Conservation (phyloP, 768 basidiomycete species). For the Holtermannia corniformis region DNA sequence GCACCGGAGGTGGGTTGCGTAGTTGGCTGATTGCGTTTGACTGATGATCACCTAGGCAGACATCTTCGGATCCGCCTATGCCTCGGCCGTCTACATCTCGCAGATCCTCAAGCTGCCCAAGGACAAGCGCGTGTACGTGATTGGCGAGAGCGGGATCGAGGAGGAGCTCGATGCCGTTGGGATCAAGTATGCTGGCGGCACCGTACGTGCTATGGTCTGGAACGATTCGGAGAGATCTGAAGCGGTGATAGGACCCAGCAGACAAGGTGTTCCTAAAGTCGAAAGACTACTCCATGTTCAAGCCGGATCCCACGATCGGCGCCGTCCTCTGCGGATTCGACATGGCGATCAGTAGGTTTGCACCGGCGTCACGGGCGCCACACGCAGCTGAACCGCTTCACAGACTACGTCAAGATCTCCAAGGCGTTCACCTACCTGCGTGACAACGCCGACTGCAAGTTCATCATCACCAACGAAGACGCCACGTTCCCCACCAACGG, state of each 20-base stretch:
- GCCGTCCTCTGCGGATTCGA: constrained; percentile 94
- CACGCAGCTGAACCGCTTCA: neutral
- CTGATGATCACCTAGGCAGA: constrained; percentile 57
- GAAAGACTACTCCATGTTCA: constrained; percentile 52
- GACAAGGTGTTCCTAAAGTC: constrained; percentile 71
- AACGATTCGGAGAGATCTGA: neutral
- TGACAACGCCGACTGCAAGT: constrained; percentile 66
- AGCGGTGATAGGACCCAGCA: constrained; percentile 60
- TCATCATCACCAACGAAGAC: constrained; percentile 87
- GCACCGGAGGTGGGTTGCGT: constrained; percentile 61
- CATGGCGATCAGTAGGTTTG: constrained; percentile 51
- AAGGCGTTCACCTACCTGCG: constrained; percentile 86
- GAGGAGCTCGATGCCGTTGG: constrained; percentile 88
- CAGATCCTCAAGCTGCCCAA: constrained; percentile 80
- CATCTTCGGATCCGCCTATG: constrained; percentile 91
- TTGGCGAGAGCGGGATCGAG: constrained; percentile 83
- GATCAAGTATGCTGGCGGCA: constrained; percentile 68
- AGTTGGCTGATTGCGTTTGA: neutral
- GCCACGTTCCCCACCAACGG: constrained; percentile 71
- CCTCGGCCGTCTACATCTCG: constrained; percentile 72
- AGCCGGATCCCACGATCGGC: constrained; percentile 64
- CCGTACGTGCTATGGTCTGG: constrained; percentile 48
- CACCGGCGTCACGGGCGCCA: neutral
- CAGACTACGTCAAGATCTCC: constrained; percentile 79
- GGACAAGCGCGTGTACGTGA: constrained; percentile 88